Evolutionary conservation across 116 monocot species (phyloP), one percentile per base, ranked within the genome.

Genomic region (Trichopus zeylanicus): DNA sequence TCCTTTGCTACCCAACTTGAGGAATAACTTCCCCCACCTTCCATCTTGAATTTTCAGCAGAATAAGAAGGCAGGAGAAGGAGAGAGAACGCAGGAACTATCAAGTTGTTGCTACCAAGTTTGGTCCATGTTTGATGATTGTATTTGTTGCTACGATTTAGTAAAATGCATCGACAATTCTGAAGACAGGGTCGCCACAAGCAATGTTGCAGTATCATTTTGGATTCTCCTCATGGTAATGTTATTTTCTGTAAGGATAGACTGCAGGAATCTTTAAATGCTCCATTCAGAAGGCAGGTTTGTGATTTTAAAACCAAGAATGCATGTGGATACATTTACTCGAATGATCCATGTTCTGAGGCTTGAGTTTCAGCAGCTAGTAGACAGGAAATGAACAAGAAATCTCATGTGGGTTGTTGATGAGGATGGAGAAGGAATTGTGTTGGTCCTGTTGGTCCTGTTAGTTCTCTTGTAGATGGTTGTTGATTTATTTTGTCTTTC

Each of bases 291-390:
- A n/a, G 42, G 42, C 42, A 42, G 42, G 42, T 42, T n/a, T 42
- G 42, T 42, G 42, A 13, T n/a, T 42, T 42, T 42, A 42, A 42
- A 42, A 42, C 42, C 42, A 42, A 16, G 42, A 42, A 42, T 42
- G 42, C 42, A 42, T 42, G 42, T 42, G 42, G 18, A 42, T 42
- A n/a, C 42, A 42, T 42, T 42, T 42, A 42, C 42, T 42, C n/a
- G 13, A n/a, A 42, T 42, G 42, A 42, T 42, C n/a, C n/a, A n/a
- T n/a, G n/a, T n/a, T n/a, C n/a, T n/a, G n/a, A n/a, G n/a, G n/a
- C n/a, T n/a, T n/a, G n/a, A n/a, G n/a, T n/a, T n/a, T n/a, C n/a
- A n/a, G n/a, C n/a, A n/a, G n/a, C n/a, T n/a, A n/a, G n/a, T n/a
- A n/a, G n/a, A n/a, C n/a, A n/a, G n/a, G n/a, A n/a, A n/a, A n/a